Base-by-base conservation (phyloP, 2,329 filamentous ascomycete species). In the Cercospora beticola region DNA sequence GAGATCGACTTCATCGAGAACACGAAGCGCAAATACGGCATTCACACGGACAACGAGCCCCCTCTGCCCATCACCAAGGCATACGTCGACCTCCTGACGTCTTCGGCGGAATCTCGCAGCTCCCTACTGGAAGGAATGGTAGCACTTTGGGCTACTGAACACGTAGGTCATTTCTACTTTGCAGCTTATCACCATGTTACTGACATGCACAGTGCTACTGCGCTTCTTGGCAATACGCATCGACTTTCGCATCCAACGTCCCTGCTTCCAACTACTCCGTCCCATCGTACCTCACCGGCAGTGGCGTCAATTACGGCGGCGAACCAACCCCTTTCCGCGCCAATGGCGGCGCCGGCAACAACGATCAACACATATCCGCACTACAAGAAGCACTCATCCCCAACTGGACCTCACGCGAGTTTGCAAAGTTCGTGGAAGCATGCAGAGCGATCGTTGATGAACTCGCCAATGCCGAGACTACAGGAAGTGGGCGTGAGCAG, bases 131-230 rank as follows among this genome's bases (percentile, higher is more conserved):
- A 93, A 76, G 90, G 89, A 5, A 83, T 92, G 70, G 85, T 92
- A 2, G 84, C 92, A n/a, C 85, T 93, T 26, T 94, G 90, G 88
- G 88, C 88, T n/a, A 92, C 89, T 1, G 91, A 94, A 79, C 87
- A 85, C 71, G 82, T 83, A 79, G 57, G 81, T 76, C 23, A 16
- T 18, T 18, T 40, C n/a, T 30, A 14, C 9, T 16, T 18, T 21
- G 31, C 58, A 40, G 26, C 10, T 49, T 26, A 18, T 49, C n/a
- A n/a, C 28, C 2, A 23, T 54, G 8, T 33, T 23, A 59, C 72
- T 73, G 60, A 73, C 66, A 18, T n/a, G 30, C 4, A 5, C 65
- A 83, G 81, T 82, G 79, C 74, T 84, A 84, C 69, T 81, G 81
- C 63, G 78, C 77, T 49, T 83, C 83, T 31, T 85, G 83, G 82